Percentiles rank a stretch among this genome's conserved stretches.
phyloP scores from a whole-genome alignment of 2,329 filamentous ascomycete genomes.

The Microsporum canis region DNA sequence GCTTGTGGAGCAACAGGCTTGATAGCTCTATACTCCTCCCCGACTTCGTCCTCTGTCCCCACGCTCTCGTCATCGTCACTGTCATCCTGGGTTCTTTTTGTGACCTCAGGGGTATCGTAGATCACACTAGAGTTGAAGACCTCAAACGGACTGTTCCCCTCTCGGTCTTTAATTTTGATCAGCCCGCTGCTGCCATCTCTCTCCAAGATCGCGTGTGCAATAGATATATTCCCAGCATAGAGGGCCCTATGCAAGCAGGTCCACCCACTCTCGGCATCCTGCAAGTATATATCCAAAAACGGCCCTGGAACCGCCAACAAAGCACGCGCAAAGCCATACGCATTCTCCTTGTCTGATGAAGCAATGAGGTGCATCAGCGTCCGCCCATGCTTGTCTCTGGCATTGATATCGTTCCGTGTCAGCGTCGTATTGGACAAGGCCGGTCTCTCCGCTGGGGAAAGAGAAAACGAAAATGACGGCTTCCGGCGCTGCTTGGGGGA shows the following conservation, averaged over 20 bases:
- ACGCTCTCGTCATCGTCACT: constrained; percentile 36
- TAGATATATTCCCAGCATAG: constrained; percentile 77
- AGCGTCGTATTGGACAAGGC: constrained; percentile 23
- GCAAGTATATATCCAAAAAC: constrained; percentile 69
- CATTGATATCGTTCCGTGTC: constrained; percentile 64
- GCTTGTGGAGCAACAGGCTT: constrained; percentile 24
- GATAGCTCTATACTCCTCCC: constrained; percentile 26
- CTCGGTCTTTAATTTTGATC: constrained; percentile 90
- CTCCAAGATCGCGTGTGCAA: constrained; percentile 70
- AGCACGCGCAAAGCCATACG: constrained; percentile 62
- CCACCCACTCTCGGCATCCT: constrained; percentile 90
- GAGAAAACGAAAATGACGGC: constrained; percentile 10
- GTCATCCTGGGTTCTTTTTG: constrained; percentile 19
- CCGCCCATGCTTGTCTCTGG: constrained; percentile 67
- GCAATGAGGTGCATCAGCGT: constrained; percentile 77
- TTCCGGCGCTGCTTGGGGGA: constrained; percentile 41
- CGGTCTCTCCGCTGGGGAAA: background rate
- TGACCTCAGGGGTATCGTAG: constrained; percentile 42
- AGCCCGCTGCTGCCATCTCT: constrained; percentile 63
- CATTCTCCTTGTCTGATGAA: constrained; percentile 59
- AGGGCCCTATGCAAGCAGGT: constrained; percentile 84
- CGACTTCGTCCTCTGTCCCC: constrained; percentile 37
- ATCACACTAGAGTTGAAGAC: constrained; percentile 81
- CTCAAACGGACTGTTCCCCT: constrained; percentile 90
- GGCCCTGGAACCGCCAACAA: constrained; percentile 60